Conservation (phyloP, 2,329 filamentous ascomycete species). For the Corniculantispora saksenae region DNA sequence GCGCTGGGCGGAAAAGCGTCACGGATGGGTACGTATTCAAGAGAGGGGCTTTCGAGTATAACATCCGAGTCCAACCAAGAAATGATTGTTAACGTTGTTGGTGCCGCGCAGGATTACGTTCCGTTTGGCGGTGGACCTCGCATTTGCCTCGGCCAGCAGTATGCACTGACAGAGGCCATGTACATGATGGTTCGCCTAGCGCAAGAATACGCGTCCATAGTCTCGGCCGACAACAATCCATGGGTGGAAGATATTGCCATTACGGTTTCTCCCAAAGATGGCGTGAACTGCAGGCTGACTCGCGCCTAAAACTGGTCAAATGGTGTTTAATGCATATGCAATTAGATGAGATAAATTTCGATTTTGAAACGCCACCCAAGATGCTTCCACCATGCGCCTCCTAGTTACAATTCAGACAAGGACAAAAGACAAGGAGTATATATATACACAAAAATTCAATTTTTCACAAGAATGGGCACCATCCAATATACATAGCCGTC, state of each 20-base stretch:
- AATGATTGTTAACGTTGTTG: too few relatives aligned
- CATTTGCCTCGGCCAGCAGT: slow-evolving; percentile 33
- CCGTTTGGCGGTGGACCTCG: slow-evolving; percentile 40
- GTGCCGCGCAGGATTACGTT: slow-evolving; percentile 28
- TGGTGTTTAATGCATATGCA: background rate
- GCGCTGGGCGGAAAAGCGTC: slow-evolving; percentile 34
- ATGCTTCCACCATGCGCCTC: background rate
- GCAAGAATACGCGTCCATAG: background rate
- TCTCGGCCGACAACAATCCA: background rate
- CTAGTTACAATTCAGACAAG: background rate
- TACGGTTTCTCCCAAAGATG: background rate
- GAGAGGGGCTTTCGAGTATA: too few relatives aligned
- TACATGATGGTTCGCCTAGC: background rate
- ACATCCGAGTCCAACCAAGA: too few relatives aligned
- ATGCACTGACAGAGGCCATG: slow-evolving; percentile 8
- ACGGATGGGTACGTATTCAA: slow-evolving; percentile 26
- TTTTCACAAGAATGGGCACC: slow-evolving; percentile 63
- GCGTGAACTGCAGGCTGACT: background rate
- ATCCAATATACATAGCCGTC: slow-evolving; percentile 95
- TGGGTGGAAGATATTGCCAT: slow-evolving; percentile 5
- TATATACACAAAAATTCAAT: background rate
- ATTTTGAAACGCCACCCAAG: background rate
- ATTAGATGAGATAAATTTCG: background rate
- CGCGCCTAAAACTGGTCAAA: background rate
- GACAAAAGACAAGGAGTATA: background rate